Evolutionary conservation across 805 yeast species (phyloP).

Genomic region (Geotrichum ghanense): DNA sequence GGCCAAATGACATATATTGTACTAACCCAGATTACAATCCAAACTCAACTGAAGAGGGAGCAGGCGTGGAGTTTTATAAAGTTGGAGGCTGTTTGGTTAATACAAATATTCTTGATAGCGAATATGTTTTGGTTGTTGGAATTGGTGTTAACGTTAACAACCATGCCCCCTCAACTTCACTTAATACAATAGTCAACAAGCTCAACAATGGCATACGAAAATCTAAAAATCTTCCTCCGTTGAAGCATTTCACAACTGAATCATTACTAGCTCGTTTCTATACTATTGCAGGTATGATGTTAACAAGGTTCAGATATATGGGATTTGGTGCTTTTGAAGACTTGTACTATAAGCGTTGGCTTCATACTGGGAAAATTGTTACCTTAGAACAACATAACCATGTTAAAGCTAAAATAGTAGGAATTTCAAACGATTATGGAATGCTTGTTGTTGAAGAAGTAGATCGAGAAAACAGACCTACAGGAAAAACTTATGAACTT

Average conservation of each 20-base stretch:
- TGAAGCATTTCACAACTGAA: slow-evolving; percentile 38
- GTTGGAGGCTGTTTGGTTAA: slow-evolving; percentile 79
- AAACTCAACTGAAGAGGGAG: slow-evolving; percentile 13
- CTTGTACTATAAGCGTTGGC: slow-evolving; percentile 75
- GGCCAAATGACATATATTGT: slow-evolving; percentile 94
- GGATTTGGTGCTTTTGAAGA: slow-evolving; percentile 63
- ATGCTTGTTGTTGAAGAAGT: slow-evolving; percentile 66
- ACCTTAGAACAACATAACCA: slow-evolving; percentile 45
- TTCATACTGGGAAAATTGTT: slow-evolving; percentile 68
- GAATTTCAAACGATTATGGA: slow-evolving; percentile 81
- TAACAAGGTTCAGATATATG: slow-evolving; percentile 35
- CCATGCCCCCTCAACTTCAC: slow-evolving; percentile 85
- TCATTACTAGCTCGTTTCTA: slow-evolving; percentile 56
- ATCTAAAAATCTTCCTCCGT: slow-evolving; percentile 29
- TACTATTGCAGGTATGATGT: slow-evolving; percentile 51
- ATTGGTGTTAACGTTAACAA: slow-evolving; percentile 78
- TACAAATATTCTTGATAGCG: slow-evolving; percentile 50
- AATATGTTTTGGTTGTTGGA: slow-evolving; percentile 66
- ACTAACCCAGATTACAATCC: slow-evolving; percentile 38
- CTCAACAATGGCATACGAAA: slow-evolving; percentile 43
- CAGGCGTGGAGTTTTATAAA: slow-evolving; percentile 40
- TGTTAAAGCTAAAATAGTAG: slow-evolving; percentile 53
- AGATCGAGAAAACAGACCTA: slow-evolving; percentile 32
- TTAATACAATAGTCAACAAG: slow-evolving; percentile 55
- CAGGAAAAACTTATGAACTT: slow-evolving; percentile 51